Percentiles rank a stretch among this genome's conserved stretches.
phyloP scores from a whole-genome alignment of 2,329 filamentous ascomycete genomes.

The Calonectria pauciramosa region DNA sequence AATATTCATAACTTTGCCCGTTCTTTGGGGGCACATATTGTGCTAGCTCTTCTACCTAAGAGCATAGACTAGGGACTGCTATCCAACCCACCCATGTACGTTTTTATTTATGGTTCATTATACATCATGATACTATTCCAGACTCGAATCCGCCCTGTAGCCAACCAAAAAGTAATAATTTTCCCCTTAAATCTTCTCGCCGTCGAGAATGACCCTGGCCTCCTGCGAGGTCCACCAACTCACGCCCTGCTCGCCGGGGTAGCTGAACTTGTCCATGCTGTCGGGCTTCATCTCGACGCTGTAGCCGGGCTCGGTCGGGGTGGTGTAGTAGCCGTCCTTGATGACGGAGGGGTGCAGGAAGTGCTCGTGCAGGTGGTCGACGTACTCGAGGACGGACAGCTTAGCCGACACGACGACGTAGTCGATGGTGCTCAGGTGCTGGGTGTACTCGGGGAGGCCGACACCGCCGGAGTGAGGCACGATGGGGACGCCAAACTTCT shows the following conservation, averaged over 20 bases:
- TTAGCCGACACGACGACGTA: slow-evolving; percentile 89
- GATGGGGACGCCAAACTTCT: slow-evolving; percentile 83
- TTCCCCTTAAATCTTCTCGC: slow-evolving; percentile 63
- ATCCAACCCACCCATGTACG: slow-evolving; percentile 15
- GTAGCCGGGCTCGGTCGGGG: slow-evolving; percentile 86
- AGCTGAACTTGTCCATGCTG: slow-evolving; percentile 85
- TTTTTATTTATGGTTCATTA: slow-evolving; percentile 21
- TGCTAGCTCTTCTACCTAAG: slow-evolving; percentile 6
- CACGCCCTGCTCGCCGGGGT: slow-evolving; percentile 81
- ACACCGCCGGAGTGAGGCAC: slow-evolving; percentile 93
- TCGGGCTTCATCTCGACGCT: slow-evolving; percentile 94
- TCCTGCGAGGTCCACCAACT: slow-evolving; percentile 90
- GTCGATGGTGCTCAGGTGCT: slow-evolving; percentile 93
- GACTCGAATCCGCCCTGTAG: neutral
- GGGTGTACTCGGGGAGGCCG: slow-evolving; percentile 92
- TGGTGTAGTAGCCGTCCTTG: slow-evolving; percentile 89
- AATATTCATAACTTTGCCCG: neutral
- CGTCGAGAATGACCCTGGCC: slow-evolving; percentile 80
- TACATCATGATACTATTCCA: slow-evolving; percentile 18
- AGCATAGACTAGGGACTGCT: neutral
- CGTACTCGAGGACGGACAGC: slow-evolving; percentile 88
- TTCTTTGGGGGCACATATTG: neutral
- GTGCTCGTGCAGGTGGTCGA: slow-evolving; percentile 94
- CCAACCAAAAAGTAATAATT: neutral
- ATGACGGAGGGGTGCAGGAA: slow-evolving; percentile 87